Percentiles rank a stretch among this genome's conserved stretches.
Evolutionary conservation across 179 eudicot species (phyloP).

Genomic region (Sideroxylon spinosum): DNA sequence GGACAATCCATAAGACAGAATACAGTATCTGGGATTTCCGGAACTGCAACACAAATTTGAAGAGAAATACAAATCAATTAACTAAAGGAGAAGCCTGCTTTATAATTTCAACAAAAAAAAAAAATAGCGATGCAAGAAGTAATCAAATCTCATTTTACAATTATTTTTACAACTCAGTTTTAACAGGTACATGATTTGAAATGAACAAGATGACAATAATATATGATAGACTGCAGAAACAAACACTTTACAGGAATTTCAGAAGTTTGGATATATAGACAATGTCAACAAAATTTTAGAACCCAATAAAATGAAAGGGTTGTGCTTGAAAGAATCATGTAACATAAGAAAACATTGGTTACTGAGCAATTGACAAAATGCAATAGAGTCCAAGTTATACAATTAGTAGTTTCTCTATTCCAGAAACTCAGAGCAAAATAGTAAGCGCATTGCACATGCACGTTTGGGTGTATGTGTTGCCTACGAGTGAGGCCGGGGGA

Average conservation of each 20-base stretch:
- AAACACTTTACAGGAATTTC: background rate
- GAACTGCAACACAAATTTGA: constrained; percentile 38
- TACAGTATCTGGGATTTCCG: constrained; percentile 52
- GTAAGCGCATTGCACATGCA: too few species aligned
- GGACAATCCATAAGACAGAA: constrained; percentile 70
- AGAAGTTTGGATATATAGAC: background rate
- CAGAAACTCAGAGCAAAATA: too few species aligned
- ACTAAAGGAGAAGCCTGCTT: background rate
- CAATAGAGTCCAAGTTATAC: too few species aligned
- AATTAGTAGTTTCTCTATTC: too few species aligned
- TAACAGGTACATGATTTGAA: background rate
- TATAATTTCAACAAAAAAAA: constrained; percentile 11
- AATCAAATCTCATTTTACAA: background rate
- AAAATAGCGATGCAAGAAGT: background rate
- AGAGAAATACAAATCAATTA: constrained; percentile 10
- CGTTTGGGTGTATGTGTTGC: too few species aligned
- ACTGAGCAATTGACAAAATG: too few species aligned
- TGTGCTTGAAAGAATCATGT: too few species aligned
- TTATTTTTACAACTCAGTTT: background rate
- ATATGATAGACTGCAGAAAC: background rate
- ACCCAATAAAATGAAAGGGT: background rate
- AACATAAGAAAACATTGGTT: too few species aligned
- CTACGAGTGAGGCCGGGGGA: too few species aligned
- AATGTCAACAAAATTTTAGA: background rate
- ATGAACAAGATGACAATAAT: background rate